Conservation (phyloP, 2,329 filamentous ascomycete species). For the Emmonsiellopsis sp. region DNA sequence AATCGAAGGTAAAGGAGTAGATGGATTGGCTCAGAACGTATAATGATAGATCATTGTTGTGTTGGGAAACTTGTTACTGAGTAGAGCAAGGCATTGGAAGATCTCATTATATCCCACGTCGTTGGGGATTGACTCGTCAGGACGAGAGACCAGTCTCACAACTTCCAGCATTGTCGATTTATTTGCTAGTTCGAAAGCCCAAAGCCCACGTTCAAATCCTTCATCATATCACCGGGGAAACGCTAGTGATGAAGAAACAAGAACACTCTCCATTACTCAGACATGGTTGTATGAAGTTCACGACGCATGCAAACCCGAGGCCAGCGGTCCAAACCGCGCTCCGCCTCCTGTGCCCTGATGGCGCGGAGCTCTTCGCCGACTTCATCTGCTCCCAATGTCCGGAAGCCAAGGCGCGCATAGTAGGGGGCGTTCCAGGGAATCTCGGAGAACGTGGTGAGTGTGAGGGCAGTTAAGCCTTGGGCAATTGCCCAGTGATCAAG, state of each 20-base stretch:
- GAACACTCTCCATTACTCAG: not conserved
- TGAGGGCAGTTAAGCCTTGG: not conserved
- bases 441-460: not conserved
- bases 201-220: constrained; percentile 8
- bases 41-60: no score
- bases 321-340: not conserved
- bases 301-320: not conserved
- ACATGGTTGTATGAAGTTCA: no score
- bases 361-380: not conserved
- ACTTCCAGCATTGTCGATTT: no score
- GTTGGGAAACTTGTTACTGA: no score
- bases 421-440: not conserved
- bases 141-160: no score
- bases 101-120: no score
- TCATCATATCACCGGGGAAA: not conserved
- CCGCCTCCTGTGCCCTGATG: not conserved
- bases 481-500: not conserved
- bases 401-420: not conserved
- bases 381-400: not conserved
- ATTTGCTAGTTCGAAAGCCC: no score
- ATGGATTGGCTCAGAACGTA: no score
- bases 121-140: no score
- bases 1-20: no score
- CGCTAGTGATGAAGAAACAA: not conserved
- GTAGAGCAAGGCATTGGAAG: no score